Evolutionary conservation across 1,284 basidiomycete genomes (phyloP).

Genomic region (Ganoderma resinaceum): DNA sequence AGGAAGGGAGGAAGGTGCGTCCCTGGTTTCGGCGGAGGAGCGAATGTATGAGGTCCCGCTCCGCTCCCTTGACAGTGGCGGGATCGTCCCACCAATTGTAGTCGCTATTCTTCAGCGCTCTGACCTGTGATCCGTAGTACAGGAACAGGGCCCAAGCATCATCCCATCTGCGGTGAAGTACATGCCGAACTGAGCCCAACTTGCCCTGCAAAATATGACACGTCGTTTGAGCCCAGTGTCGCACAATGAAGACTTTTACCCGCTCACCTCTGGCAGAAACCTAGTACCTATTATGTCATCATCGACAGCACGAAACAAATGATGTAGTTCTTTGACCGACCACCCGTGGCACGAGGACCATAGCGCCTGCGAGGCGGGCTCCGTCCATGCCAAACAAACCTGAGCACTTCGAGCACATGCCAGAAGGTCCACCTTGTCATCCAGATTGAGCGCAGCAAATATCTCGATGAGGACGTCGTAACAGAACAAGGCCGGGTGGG

Average conservation of each 20-base stretch:
- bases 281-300: background rate
- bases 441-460: background rate
- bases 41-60: background rate
- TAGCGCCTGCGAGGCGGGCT: background rate
- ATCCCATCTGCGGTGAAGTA: background rate
- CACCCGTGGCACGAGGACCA: background rate
- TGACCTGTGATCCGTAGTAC: background rate
- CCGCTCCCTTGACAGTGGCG: background rate
- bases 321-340: background rate
- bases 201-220: background rate
- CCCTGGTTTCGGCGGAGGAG: background rate
- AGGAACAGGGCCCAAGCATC: conserved; percentile 3
- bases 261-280: background rate
- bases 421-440: background rate
- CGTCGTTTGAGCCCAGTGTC: background rate
- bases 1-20: background rate
- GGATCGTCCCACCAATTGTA: background rate
- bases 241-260: background rate
- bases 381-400: background rate
- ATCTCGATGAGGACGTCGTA: background rate
- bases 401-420: background rate
- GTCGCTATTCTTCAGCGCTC: background rate
- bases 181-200: background rate
- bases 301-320: background rate
- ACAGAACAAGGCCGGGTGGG: background rate